These are phyloP conservation scores for Fusarium neocosmosporiellum DNA, from an alignment of 2,329 filamentous ascomycete species.

Conservation along the genomic window DNA sequence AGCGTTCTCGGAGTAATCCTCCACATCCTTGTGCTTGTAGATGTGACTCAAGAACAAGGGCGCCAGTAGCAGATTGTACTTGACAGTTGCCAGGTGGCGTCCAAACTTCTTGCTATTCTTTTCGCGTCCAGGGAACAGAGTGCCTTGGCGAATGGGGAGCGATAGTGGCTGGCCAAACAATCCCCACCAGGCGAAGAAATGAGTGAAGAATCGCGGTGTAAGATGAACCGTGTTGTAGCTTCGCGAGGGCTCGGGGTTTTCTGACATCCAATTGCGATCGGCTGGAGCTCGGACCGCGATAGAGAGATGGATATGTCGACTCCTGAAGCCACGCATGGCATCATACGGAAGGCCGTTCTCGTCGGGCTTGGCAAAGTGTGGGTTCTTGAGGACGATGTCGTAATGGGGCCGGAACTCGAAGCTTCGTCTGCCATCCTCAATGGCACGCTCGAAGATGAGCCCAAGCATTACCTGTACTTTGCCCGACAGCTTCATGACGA, in stretches of 20 bases:
- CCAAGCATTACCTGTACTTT: constrained; percentile 94
- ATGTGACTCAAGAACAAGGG: constrained; percentile 96
- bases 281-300: constrained; percentile 89
- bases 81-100: constrained; percentile 96
- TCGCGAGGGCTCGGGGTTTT: constrained; percentile 78
- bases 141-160: constrained; percentile 90
- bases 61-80: constrained; percentile 93
- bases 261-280: constrained; percentile 85
- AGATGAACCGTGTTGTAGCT: constrained; percentile 98
- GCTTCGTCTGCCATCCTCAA: constrained; percentile 76
- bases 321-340: constrained; percentile 96
- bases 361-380: constrained; percentile 74
- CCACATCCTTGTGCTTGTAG: constrained; percentile 97
- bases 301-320: constrained; percentile 95
- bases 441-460: constrained; percentile 89
- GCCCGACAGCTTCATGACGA: constrained; percentile 97
- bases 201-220: constrained; percentile 95
- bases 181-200: constrained; percentile 98
- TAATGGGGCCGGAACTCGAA: constrained; percentile 96
- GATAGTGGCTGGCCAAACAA: constrained; percentile 96
- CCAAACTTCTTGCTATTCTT: constrained; percentile 99
- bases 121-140: constrained; percentile 89
- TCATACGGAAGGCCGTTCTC: constrained; percentile 75
- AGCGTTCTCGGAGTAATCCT: constrained; percentile 80
- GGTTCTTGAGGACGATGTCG: constrained; percentile 86